Conservation (phyloP, 1,139 yeast genomes). For the Debaryomyces coudertii region DNA sequence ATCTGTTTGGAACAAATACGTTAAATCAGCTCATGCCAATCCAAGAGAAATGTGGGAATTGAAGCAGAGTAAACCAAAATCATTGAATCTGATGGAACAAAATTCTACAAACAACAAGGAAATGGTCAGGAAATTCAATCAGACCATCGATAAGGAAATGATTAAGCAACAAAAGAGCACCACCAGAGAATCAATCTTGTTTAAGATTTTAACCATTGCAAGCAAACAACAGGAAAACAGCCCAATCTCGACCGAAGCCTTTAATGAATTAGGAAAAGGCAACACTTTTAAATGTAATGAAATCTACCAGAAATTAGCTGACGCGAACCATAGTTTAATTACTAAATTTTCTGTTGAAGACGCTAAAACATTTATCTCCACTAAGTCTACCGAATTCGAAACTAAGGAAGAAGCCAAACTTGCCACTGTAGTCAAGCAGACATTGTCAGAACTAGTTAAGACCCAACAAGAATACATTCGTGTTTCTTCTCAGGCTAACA, state of each 20-base stretch:
- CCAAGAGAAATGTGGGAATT: constrained; percentile 64
- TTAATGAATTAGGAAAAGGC: constrained; percentile 25
- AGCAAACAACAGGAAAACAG: constrained; percentile 31
- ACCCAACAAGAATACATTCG: constrained; percentile 55
- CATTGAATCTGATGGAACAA: constrained; percentile 35
- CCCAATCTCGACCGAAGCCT: constrained; percentile 24
- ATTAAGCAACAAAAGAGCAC: constrained; percentile 42
- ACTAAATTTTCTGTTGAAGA: constrained; percentile 20
- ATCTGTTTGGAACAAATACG: constrained; percentile 72
- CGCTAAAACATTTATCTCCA: constrained; percentile 28
- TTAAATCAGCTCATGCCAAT: constrained; percentile 56
- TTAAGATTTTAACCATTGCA: constrained; percentile 36
- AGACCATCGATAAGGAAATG: constrained; percentile 34
- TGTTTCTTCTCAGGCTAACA: constrained; percentile 29
- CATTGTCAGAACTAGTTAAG: constrained; percentile 57
- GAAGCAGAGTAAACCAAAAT: constrained; percentile 48
- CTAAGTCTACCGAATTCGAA: constrained; percentile 41
- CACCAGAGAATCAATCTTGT: constrained; percentile 51
- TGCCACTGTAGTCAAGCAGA: constrained; percentile 53
- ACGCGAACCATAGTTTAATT: constrained; percentile 33
- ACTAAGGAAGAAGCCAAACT: constrained; percentile 42
- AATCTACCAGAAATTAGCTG: constrained; percentile 31
- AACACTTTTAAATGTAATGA: constrained; percentile 37
- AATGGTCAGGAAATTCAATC: constrained; percentile 30
- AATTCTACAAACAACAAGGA: constrained; percentile 21